Evolutionary conservation across 129 eudicot species (phyloP).

Genomic region (Flaveria ramosissima): DNA sequence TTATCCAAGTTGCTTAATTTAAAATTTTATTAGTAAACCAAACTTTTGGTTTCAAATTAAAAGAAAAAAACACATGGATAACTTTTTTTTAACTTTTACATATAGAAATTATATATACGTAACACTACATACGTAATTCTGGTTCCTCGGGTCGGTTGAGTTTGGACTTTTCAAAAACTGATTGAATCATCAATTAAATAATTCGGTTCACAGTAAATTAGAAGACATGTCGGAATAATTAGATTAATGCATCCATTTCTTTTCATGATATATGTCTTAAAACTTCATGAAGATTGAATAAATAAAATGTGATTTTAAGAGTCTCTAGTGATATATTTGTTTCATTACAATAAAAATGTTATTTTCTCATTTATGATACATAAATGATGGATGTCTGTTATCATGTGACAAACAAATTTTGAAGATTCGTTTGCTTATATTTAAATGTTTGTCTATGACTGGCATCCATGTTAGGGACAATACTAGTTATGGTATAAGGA

Average conservation of each 20-base stretch:
- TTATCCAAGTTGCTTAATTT: neutral
- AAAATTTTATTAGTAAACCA: neutral
- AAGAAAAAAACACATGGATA: neutral
- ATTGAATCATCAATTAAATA: neutral
- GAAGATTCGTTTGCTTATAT: slow-evolving; percentile 25
- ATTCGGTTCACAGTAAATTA: neutral
- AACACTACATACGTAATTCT: too few relatives aligned
- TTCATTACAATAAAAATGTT: neutral
- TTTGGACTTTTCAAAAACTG: neutral
- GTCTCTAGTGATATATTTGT: neutral
- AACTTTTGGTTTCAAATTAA: neutral
- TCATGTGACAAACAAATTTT: slow-evolving; percentile 21
- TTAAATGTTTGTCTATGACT: slow-evolving; percentile 1
- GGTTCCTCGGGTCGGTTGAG: neutral
- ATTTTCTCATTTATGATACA: neutral
- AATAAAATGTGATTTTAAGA: neutral
- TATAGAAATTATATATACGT: too few relatives aligned
- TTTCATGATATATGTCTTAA: neutral
- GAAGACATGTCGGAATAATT: neutral
- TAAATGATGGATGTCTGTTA: slow-evolving; percentile 5
- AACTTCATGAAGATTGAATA: neutral
- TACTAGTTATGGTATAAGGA: slow-evolving; percentile 18
- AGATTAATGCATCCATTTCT: neutral
- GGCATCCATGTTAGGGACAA: slow-evolving; percentile 27
- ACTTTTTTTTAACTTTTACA: too few relatives aligned